phyloP scores from a whole-genome alignment of 441 rosid genomes.

The Erysimum cheiri region DNA sequence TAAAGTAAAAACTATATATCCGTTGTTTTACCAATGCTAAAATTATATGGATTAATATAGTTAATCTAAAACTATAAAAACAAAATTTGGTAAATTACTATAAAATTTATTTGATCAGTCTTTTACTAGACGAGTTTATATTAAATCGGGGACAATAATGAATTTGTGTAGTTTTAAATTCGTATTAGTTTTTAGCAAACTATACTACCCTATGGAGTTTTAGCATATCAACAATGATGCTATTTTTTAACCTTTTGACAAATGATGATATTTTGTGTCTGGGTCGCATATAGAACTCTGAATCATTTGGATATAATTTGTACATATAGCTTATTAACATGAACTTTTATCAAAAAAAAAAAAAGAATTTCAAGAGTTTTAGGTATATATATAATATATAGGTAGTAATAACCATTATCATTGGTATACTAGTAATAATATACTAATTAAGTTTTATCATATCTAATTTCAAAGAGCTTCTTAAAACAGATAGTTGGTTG shows the following conservation, averaged over 20 bases:
- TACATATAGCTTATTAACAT: constrained; percentile 4
- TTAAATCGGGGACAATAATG: background rate
- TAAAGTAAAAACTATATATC: background rate
- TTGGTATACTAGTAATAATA: background rate
- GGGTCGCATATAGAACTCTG: background rate
- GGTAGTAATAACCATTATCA: background rate
- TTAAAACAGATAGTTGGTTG: background rate
- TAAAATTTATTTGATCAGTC: background rate
- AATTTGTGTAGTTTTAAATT: background rate
- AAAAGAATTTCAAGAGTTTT: background rate
- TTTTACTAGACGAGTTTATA: background rate
- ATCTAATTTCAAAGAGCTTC: background rate
- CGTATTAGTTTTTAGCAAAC: background rate
- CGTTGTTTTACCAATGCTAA: background rate
- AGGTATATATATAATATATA: background rate
- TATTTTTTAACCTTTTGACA: background rate
- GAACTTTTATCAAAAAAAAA: no score
- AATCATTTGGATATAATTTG: background rate
- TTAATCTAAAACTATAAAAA: background rate
- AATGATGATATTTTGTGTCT: background rate
- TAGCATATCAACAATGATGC: constrained; percentile 1
- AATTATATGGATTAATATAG: background rate
- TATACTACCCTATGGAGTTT: background rate
- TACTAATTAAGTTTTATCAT: background rate
- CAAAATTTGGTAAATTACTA: background rate